Base-by-base conservation (phyloP, 192 early-diverging fungal genomes). In the Coemansia sp. region DNA sequence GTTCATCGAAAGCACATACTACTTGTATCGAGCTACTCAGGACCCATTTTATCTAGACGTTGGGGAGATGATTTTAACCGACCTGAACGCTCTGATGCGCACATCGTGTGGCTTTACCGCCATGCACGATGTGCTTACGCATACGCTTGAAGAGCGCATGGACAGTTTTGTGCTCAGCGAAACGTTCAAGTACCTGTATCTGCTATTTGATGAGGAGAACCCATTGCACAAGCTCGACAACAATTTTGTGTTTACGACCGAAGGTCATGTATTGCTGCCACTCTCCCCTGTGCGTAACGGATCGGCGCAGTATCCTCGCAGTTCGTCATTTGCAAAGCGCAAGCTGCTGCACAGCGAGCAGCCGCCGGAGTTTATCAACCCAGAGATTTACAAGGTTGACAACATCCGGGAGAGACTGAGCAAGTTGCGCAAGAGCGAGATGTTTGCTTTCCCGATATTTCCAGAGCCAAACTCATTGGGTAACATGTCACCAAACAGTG, bases 171-270 rank as follows among this genome's bases (percentile, higher is more conserved):
- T 91, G 18, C 71, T 98, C 6, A 92, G 90, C 51, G 96, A 98
- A 74, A 97, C 96, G 1, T 82, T 98, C 54, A 98, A 98, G 68
- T 98, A 98, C 66, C 82, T 98, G n/a, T 98, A 89, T 68, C 70
- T 98, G n/a, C 83, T 98, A 24, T 98, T 97, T 84, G 94, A 78
- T 47, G 64, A 82, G 76, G 89, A 92, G 11, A 86, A 96, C 50
- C 67, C 80, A 14, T 70, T 95, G 18, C 93, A 95, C 63, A 40
- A 40, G 20, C 15, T 85, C 24, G 88, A 94, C 59, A 84, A 76
- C 44, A 93, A 91, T 65, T 88, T 86, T 69, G 91, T 97, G 11
- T 95, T 96, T 70, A 94, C 93, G 5, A 97, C 95, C 2, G 93
- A 84, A 70, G 70, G 53, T 11, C 66, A 83, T 36, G 56, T 80